Base-by-base conservation (phyloP, 1,139 yeast species). In the Blastobotrys elegans region DNA sequence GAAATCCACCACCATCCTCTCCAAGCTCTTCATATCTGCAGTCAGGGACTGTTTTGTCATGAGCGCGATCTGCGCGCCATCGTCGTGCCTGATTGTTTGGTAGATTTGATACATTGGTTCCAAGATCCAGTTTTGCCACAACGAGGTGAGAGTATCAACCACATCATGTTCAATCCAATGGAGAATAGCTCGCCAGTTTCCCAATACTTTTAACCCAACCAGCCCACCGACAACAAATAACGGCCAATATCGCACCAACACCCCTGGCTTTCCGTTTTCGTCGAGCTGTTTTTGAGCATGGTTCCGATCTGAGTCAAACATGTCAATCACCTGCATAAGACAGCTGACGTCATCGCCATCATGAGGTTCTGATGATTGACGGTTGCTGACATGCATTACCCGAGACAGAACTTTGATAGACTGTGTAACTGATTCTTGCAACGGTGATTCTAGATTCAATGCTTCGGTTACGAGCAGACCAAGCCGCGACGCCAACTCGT, bases 1-100 rank as follows among this genome's bases (percentile, higher is more conserved):
- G 62, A 84, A 87, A 50, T 85, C 94, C 22, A 80, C 69, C 4
- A 89, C 87, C 97, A 92, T 92, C 49, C 96, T 68, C 59, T 88
- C 92, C 48, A 92, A 72, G 1, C 96, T 85, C 43, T 79, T 77
- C 54, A 88, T 69, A 59, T 90, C 97, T 0, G 94, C 79, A 45
- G 76, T 75, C 17, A 92, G 71, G 1, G 96, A 84, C 52, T 86
- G 84, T 59, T 84, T 83, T 7, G 94, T 80, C 65, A 88, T 82
- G 27, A 92, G 79, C 0, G 94, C 83, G 30, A 88, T 75, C 51
- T 81, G 78, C 2, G 82, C 78, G 44, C 73, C 72, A 30, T 81
- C 82, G 62, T 90, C 97, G 62, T 87, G 94, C 48, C 95, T 76
- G 22, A 92, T 81, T 0, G 95, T 88, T 45, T 79, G 76, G 55